Base-by-base conservation (phyloP, 495 filamentous ascomycete genomes). In the Evansstolkia leycettana region DNA sequence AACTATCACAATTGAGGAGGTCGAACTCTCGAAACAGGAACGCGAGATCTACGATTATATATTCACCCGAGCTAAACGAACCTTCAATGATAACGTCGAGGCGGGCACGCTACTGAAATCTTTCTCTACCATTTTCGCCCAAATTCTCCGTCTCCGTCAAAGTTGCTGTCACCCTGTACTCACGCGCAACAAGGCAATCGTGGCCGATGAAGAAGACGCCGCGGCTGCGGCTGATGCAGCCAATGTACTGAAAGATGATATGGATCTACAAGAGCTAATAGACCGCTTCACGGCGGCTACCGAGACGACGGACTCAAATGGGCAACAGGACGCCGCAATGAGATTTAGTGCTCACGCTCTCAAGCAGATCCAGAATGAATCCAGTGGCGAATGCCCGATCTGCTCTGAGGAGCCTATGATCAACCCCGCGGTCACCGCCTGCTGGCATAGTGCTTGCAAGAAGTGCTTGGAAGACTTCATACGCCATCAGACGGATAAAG, bases 391-490 rank as follows among this genome's bases (percentile, higher is more conserved):
- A 58, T 98, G 90, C 49, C 88, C 90, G 6, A 84, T 98, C 40
- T 98, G 90, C 58, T 72, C 82, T 6, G 87, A 94, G 51, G 90
- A 94, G 52, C 86, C 86, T 5, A 94, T 95, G 84, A 73, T 80
- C 29, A 80, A 94, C 29, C 88, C 92, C 39, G 79, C 84, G 1
- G 89, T 98, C 1, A 94, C 90, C 0, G 82, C 85, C 0, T 98
- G 90, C 58, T 96, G 89, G 83, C 90, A 98, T 55, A 85, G 82
- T 15, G 88, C 90, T 2, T 98, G 90, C 67, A 93, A 90, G 57
- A 76, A 84, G 30, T 98, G 90, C 47, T 67, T 94, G 16, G 58
- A 84, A 3, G 76, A 86, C 45, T 93, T 87, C 48, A 87, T 98
- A 40, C 75, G 76, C 42, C 85, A 94, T 53, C 82, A 93, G 46